Evolutionary conservation across 2,329 filamentous ascomycete species (phyloP).

Genomic region (Zalaria sp.): DNA sequence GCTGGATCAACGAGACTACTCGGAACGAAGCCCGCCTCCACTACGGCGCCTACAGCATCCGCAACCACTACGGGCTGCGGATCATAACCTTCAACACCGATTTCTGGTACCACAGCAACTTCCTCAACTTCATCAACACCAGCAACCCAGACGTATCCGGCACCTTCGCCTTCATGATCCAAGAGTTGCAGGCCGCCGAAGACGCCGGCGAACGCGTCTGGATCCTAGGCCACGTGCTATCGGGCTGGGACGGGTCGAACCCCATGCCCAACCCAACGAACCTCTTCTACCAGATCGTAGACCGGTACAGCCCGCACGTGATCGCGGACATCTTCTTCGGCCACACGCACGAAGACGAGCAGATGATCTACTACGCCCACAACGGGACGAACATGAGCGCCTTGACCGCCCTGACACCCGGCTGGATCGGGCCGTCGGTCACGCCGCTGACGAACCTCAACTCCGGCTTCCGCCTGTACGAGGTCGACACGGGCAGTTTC

Average conservation of each 20-base stretch:
- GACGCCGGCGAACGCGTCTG: slow-evolving; percentile 38
- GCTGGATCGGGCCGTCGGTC: slow-evolving; percentile 38
- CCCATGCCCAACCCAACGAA: slow-evolving; percentile 39
- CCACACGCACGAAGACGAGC: slow-evolving; percentile 41
- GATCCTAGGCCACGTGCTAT: slow-evolving; percentile 40
- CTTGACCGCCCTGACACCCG: slow-evolving; percentile 31
- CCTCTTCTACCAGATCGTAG: slow-evolving; percentile 41
- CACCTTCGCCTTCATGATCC: slow-evolving; percentile 34
- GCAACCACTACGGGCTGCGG: slow-evolving; percentile 37
- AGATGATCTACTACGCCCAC: slow-evolving; percentile 40
- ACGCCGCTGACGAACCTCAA: slow-evolving; percentile 42
- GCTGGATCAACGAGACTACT: slow-evolving; percentile 35
- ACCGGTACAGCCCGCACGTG: slow-evolving; percentile 40
- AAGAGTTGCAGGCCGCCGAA: slow-evolving; percentile 39
- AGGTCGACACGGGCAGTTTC: slow-evolving; percentile 40
- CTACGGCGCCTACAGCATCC: slow-evolving; percentile 42
- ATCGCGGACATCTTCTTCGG: slow-evolving; percentile 42
- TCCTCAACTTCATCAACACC: slow-evolving; percentile 38
- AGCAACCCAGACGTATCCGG: slow-evolving; percentile 37
- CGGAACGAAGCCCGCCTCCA: slow-evolving; percentile 36
- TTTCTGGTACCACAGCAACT: slow-evolving; percentile 32
- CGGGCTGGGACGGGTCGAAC: slow-evolving; percentile 42
- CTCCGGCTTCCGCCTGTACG: slow-evolving; percentile 38
- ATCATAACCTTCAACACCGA: slow-evolving; percentile 41
- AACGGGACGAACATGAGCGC: slow-evolving; percentile 29